These are phyloP conservation scores for Pichia terricola DNA, from an alignment of 1,139 yeast genomes.

Conservation along the genomic window DNA sequence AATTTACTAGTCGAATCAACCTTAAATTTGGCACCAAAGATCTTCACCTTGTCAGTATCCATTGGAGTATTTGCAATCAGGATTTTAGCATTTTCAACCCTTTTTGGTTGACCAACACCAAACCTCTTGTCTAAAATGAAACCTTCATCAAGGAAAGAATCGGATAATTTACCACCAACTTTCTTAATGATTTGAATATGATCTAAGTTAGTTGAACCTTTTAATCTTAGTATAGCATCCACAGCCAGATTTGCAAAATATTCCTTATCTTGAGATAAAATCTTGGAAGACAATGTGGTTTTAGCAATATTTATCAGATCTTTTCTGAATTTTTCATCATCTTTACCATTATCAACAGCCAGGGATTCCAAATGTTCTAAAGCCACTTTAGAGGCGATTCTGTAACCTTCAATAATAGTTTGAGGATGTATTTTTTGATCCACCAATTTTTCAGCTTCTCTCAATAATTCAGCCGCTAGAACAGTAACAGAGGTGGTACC, in stretches of 20 bases:
- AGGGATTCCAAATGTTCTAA: constrained; percentile 65
- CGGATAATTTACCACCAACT: constrained; percentile 85
- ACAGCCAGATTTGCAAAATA: constrained; percentile 86
- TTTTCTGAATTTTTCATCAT: constrained; percentile 55
- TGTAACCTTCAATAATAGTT: constrained; percentile 90
- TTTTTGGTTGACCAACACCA: constrained; percentile 91
- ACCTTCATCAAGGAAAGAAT: constrained; percentile 93
- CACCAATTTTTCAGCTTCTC: constrained; percentile 91
- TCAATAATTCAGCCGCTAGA: constrained; percentile 77
- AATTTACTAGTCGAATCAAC: constrained; percentile 92
- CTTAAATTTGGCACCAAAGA: constrained; percentile 95
- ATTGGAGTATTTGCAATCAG: constrained; percentile 91
- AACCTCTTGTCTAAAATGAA: constrained; percentile 84
- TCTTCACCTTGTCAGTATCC: constrained; percentile 96
- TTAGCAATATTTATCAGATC: constrained; percentile 83
- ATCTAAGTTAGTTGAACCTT: constrained; percentile 90
- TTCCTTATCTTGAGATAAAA: constrained; percentile 88
- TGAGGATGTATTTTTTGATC: constrained; percentile 96
- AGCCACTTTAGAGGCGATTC: constrained; percentile 82
- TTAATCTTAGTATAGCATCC: constrained; percentile 83
- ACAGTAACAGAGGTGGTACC: constrained; percentile 99
- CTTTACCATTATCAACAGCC: constrained; percentile 65
- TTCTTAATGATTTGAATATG: constrained; percentile 91
- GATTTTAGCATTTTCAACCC: constrained; percentile 72
- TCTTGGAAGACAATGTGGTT: constrained; percentile 89